phyloP scores from a whole-genome alignment of 108 stramenopile genomes.

The Aureococcus anophagefferens region DNA sequence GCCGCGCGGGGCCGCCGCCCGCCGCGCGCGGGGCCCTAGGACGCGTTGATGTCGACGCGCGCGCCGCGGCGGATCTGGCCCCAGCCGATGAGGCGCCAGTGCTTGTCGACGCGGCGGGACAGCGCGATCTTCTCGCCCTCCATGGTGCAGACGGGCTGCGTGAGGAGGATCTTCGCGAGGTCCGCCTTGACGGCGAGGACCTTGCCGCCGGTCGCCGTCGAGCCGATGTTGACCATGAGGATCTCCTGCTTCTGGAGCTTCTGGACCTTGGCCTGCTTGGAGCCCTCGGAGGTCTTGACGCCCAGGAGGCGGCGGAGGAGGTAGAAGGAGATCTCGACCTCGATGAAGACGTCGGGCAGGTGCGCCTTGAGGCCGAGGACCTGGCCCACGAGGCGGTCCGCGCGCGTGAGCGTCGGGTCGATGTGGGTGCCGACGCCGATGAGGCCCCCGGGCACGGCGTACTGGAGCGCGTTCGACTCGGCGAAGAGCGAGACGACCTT shows the following conservation, averaged over 20 bases:
- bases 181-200: conserved; percentile 90
- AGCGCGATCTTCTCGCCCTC: conserved; percentile 99
- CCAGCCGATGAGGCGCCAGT: conserved; percentile 40
- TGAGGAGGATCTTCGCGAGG: conserved; percentile 89
- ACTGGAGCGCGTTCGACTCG: conserved; percentile 93
- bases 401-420: conserved; percentile 95
- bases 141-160: conserved; percentile 96
- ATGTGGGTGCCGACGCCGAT: conserved; percentile 98
- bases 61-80: conserved; percentile 78
- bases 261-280: conserved; percentile 96
- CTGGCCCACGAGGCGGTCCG: conserved; percentile 97
- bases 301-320: conserved; percentile 90
- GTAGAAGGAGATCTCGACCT: conserved; percentile 96
- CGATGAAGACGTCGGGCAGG: conserved; percentile 93
- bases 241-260: conserved; percentile 90
- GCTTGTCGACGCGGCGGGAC: conserved; percentile 91
- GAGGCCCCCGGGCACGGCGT: conserved; percentile 95
- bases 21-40: no score
- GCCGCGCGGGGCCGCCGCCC: no score
- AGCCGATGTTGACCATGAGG: conserved; percentile 99
- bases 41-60: conserved; percentile 43
- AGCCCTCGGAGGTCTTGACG: conserved; percentile 94
- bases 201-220: conserved; percentile 91
- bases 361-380: conserved; percentile 88
- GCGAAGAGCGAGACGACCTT: conserved; percentile 80